Base-by-base conservation (phyloP, 306 rosid genomes). In the Prunus persica region DNA sequence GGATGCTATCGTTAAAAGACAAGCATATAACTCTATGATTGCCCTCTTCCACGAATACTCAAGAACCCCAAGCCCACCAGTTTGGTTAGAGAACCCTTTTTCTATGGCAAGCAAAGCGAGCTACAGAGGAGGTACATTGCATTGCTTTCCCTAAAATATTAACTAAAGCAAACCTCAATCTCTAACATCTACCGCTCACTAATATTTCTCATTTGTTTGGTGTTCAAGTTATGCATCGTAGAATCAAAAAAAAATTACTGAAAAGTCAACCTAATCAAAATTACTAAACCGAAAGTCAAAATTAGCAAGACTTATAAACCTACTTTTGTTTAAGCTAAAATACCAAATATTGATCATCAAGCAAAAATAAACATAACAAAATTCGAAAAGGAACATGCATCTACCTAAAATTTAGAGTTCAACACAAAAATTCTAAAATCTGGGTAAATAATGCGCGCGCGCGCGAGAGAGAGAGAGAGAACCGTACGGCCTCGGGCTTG, bases 401-500 rank as follows among this genome's bases (percentile, higher is more conserved):
- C 25, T 12, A 27, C 65, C 25, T 4, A 3, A 13, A 60, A 25
- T 60, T 60, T 11, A 6, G 19, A 60, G 8, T 25, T 25, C 15
- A 13, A 15, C 0, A 25, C 11, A 12, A 60, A 25, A 9, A 2
- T 25, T 60, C 2, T 25, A 6, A 60, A 60, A 27, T 60, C 28
- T 60, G 3, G 0, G 65, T 0, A 12, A 60, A 60, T 1, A 13
- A 3, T 3, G 51, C 56, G 34, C 38, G 30, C 54, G 32, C 25
- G 50, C 50, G 69, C 57, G 38, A 43, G 24, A 9, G 67, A 16
- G 46, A 55, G 30, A 28, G 30, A 27, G 28, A 27, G 28, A 56
- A 28, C 1, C 87, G 47, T 88, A 92, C 97, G 54, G 96, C 81
- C 79, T 89, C 96, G 8, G 97, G 97, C 72, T 89, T 94, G 76